Percentiles rank a stretch among this genome's conserved stretches.
Conservation (phyloP, 345 rosid species). For the Laguncularia racemosa region DNA sequence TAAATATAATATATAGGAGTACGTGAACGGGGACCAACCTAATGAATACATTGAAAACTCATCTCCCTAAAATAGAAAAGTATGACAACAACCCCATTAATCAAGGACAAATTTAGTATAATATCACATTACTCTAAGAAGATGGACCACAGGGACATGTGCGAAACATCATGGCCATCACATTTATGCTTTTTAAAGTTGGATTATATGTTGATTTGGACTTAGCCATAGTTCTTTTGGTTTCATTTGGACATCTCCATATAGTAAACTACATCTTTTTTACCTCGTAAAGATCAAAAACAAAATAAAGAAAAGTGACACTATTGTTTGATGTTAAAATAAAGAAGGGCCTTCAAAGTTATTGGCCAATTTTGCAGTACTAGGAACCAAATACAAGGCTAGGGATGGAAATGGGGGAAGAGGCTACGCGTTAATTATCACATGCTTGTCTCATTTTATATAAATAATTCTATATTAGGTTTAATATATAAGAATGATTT, state of each 20-base stretch:
- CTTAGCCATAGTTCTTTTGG: background rate
- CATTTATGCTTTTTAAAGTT: background rate
- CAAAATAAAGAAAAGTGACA: too few species aligned
- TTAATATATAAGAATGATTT: too few species aligned
- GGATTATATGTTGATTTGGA: background rate
- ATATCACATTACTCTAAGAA: slow-evolving; percentile 6
- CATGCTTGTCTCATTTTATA: too few species aligned
- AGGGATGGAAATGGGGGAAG: too few species aligned
- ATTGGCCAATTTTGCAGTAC: too few species aligned
- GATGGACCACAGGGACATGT: slow-evolving; percentile 18
- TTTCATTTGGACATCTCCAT: background rate
- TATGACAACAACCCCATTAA: slow-evolving; percentile 3
- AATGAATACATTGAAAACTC: slow-evolving; percentile 7
- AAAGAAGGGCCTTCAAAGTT: too few species aligned
- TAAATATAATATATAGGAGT: background rate
- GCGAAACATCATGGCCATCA: background rate
- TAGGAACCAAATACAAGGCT: too few species aligned
- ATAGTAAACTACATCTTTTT: background rate
- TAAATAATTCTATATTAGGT: too few species aligned
- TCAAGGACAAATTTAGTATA: slow-evolving; percentile 6
- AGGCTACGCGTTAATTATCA: too few species aligned
- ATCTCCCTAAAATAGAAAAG: background rate
- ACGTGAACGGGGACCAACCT: slow-evolving; percentile 22
- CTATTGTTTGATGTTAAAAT: too few species aligned
- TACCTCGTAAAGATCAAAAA: too few species aligned